A percentile compares a stretch with the other conserved stretches of the same genome.
phyloP scores from a whole-genome alignment of 768 basidiomycete genomes.

The Galerina marginata region DNA sequence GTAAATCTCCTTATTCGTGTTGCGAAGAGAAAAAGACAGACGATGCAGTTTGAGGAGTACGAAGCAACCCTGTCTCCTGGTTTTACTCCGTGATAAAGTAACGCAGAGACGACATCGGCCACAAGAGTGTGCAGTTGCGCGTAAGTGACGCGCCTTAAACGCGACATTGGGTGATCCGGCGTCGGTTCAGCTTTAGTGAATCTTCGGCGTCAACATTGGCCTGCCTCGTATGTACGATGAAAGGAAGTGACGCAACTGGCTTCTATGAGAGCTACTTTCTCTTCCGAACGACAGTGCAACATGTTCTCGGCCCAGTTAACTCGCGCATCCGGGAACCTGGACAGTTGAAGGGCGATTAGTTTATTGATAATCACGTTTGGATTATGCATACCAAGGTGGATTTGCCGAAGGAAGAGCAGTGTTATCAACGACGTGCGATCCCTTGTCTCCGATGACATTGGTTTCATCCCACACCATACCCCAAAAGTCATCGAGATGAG shows the following conservation, averaged over 20 bases:
- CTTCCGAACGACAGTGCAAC: conserved; percentile 59
- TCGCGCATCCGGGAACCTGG: conserved; percentile 59
- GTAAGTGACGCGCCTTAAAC: conserved; percentile 56
- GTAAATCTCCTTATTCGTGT: conserved; percentile 8
- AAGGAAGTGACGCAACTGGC: conserved; percentile 54
- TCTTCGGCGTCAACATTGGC: conserved; percentile 17
- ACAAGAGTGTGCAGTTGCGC: conserved; percentile 62
- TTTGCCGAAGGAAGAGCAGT: conserved; percentile 59
- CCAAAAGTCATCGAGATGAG: conserved; percentile 72
- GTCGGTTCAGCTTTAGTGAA: conserved; percentile 63
- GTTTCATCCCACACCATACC: conserved; percentile 73
- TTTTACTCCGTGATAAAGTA: conserved; percentile 55
- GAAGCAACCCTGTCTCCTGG: conserved; percentile 78
- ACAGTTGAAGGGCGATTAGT: conserved; percentile 16
- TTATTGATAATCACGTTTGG: conserved; percentile 8
- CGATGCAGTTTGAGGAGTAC: conserved; percentile 81
- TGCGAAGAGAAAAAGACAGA: conserved; percentile 39
- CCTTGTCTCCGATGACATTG: conserved; percentile 65
- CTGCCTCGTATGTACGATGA: conserved; percentile 13
- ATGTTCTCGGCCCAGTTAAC: conserved; percentile 88
- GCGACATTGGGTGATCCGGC: conserved; percentile 47
- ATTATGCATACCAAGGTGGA: conserved; percentile 62
- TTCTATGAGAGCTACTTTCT: conserved; percentile 72
- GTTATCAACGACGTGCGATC: conserved; percentile 61
- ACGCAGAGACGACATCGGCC: conserved; percentile 59